A percentile compares a stretch with the other conserved stretches of the same genome.
These are phyloP conservation scores for Fusarium buxicola DNA, from an alignment of 2,329 filamentous ascomycete species.

Conservation along the genomic window DNA sequence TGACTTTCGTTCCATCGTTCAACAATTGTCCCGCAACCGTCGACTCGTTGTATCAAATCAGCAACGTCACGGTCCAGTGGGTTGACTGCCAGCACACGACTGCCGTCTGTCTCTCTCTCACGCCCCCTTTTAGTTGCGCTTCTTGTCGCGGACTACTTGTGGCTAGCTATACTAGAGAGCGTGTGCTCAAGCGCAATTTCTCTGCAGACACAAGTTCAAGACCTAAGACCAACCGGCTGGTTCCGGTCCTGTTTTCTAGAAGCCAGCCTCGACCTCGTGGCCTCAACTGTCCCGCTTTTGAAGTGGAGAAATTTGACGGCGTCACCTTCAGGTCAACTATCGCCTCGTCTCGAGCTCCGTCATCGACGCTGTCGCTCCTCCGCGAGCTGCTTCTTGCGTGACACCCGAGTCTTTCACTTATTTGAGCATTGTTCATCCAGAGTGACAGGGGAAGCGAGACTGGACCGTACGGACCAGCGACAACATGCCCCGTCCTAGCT, in stretches of 20 bases:
- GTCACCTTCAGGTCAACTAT: conserved; percentile 34
- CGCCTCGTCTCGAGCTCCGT: conserved; percentile 21
- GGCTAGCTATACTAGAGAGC: conserved; percentile 1
- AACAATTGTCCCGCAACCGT: conserved; percentile 37
- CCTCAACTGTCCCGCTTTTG: conserved; percentile 32
- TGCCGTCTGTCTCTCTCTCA: conserved; percentile 25
- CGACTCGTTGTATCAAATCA: conserved; percentile 35
- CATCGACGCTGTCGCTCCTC: conserved; percentile 1
- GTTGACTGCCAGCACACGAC: conserved; percentile 31
- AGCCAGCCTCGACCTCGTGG: conserved; percentile 34
- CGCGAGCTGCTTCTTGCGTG: background rate
- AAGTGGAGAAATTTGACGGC: conserved; percentile 45
- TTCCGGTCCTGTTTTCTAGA: conserved; percentile 28
- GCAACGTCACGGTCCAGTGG: conserved; percentile 35
- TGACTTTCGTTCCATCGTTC: conserved; percentile 32
- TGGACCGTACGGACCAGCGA: conserved; percentile 4
- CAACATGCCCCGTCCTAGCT: conserved; percentile 60
- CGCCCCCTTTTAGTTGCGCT: conserved; percentile 31
- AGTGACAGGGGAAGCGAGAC: background rate
- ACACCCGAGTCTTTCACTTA: background rate
- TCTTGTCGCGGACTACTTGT: conserved; percentile 12
- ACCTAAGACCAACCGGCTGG: conserved; percentile 17
- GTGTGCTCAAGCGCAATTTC: conserved; percentile 9
- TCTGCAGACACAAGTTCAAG: conserved; percentile 12
- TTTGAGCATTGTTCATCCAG: background rate